Base-by-base conservation (phyloP, 148 eudicot genomes). In the Rhododendron vialii region DNA sequence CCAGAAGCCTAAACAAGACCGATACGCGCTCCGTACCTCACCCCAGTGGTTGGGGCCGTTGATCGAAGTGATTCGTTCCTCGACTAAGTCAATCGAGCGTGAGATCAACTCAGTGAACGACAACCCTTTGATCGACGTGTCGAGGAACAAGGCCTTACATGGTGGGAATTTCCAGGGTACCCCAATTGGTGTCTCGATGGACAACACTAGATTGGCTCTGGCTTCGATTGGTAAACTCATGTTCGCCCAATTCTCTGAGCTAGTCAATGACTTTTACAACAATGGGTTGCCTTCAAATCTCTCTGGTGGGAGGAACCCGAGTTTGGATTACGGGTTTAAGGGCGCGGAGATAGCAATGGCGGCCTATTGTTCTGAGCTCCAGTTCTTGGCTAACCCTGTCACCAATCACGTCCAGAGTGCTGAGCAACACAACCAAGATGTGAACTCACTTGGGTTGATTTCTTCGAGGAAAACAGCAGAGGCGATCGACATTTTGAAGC, bases 301-400 rank as follows among this genome's bases (percentile, higher is more conserved):
- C 51, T 88, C 89, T 7, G 89, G 87, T 4, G 89, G 89, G 20
- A 35, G 89, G 13, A 84, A 85, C 65, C 89, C 89, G 5, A 88
- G 89, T 81, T 47, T 88, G 87, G 89, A 88, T 80, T 88, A 88
- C 9, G 89, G 89, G 45, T 87, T 87, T 4, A 87, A 87, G 73
- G 89, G 89, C 33, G 87, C 89, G 2, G 89, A 87, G 35, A 84
- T 87, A 26, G 89, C 89, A n/a, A 87, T 87, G 89, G 89, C 89
- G 2, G 47, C 89, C 12, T 87, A 87, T 53, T 84, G 86, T 55
- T 87, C 89, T 3, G 89, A 87, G 81, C 87, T 87, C 48, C 89
- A 87, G 35, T 87, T 80, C 82, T 84, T 87, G 6, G 87, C 89
- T 38, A 87, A 87, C 18, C 86, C 89, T 2, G 89, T 87, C 24